Evolutionary conservation across 805 yeast genomes (phyloP).

Genomic region (Yamadazyma phyllophila): DNA sequence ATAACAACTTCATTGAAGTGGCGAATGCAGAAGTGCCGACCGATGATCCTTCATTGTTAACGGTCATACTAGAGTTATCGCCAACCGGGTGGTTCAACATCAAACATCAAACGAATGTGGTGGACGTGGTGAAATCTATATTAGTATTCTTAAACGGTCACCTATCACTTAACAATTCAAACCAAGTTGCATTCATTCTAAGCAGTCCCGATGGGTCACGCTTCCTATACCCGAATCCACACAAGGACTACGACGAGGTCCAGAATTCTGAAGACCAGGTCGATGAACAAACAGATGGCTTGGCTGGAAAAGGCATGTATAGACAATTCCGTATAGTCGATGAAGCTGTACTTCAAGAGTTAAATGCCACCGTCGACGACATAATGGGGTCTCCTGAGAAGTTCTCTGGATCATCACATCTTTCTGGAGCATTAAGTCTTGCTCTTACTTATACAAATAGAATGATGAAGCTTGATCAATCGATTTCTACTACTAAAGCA

Average conservation of each 20-base stretch:
- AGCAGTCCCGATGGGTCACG: conserved; percentile 69
- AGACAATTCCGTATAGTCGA: conserved; percentile 81
- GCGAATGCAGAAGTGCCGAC: conserved; percentile 22
- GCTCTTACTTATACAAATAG: conserved; percentile 81
- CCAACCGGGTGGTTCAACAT: conserved; percentile 64
- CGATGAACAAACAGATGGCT: conserved; percentile 8
- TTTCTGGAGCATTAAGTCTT: conserved; percentile 78
- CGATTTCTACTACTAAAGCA: conserved; percentile 43
- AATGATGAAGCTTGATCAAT: conserved; percentile 48
- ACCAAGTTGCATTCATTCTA: conserved; percentile 77
- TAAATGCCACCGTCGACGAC: conserved; percentile 36
- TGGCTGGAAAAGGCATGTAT: conserved; percentile 64
- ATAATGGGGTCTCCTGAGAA: conserved; percentile 17
- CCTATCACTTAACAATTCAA: conserved; percentile 77
- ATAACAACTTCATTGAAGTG: conserved; percentile 47
- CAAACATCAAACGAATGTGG: conserved; percentile 47
- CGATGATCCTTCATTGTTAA: conserved; percentile 69
- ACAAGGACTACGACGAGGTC: conserved; percentile 16
- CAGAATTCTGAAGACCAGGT: conserved; percentile 6
- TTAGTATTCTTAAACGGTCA: conserved; percentile 85
- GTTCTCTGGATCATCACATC: conserved; percentile 19
- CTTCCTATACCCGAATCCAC: conserved; percentile 63
- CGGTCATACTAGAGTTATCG: conserved; percentile 74
- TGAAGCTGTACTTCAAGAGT: conserved; percentile 61
- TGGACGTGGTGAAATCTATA: conserved; percentile 61